These are phyloP conservation scores for Phytophthora kernoviae DNA, from an alignment of 352 stramenopile genomes.

Conservation along the genomic window DNA sequence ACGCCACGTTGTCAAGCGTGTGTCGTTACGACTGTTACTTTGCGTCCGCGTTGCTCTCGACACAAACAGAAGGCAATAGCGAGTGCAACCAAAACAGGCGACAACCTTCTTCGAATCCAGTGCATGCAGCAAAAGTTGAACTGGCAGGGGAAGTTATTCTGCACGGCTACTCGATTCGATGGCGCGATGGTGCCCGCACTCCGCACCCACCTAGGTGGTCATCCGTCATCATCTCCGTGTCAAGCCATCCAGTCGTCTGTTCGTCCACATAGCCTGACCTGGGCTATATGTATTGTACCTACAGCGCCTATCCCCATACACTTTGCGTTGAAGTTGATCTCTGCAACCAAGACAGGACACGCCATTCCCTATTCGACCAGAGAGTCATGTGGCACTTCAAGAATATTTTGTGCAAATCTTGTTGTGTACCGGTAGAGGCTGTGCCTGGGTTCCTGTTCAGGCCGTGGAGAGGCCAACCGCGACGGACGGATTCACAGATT, in stretches of 20 bases:
- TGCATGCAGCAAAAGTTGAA: neutral
- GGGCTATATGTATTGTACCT: neutral
- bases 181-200: neutral
- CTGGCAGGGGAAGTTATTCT: too few relatives aligned
- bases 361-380: neutral
- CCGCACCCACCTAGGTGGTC: neutral
- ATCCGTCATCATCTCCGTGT: neutral
- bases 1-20: neutral
- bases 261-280: neutral
- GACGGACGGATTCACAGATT: neutral
- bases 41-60: neutral
- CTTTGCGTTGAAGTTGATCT: conserved; percentile 1
- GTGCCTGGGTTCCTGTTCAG: too few relatives aligned
- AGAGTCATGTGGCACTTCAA: neutral
- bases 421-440: neutral
- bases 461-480: neutral
- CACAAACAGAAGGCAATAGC: neutral
- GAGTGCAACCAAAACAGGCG: neutral
- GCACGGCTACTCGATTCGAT: neutral
- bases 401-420: neutral
- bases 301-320: neutral
- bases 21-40: neutral
- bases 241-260: neutral
- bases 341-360: neutral
- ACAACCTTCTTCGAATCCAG: neutral